These are phyloP conservation scores for Alternaria novae-zelandiae DNA, from an alignment of 2,329 filamentous ascomycete species.

Conservation along the genomic window DNA sequence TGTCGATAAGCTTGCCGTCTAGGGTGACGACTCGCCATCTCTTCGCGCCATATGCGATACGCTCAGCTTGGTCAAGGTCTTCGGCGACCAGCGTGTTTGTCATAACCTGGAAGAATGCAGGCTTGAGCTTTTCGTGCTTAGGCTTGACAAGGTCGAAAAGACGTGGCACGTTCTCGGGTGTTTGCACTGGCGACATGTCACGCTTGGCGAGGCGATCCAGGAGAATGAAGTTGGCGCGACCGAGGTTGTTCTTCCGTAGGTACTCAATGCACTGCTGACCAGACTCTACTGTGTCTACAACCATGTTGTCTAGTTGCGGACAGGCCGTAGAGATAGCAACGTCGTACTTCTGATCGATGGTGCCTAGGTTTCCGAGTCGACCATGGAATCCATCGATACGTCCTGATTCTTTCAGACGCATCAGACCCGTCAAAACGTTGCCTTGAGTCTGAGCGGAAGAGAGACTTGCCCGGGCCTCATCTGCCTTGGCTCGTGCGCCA, in stretches of 20 bases:
- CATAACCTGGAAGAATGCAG: conserved; percentile 94
- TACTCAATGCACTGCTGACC: conserved; percentile 99
- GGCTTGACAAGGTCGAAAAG: conserved; percentile 91
- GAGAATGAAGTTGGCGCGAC: conserved; percentile 95
- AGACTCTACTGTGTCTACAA: conserved; percentile 93
- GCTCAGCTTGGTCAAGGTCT: conserved; percentile 93
- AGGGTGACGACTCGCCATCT: conserved; percentile 97
- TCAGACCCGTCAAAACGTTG: conserved; percentile 87
- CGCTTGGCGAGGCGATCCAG: conserved; percentile 83
- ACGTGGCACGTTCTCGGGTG: conserved; percentile 88
- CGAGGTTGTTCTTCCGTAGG: conserved; percentile 94
- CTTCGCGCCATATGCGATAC: conserved; percentile 92
- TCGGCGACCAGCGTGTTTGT: conserved; percentile 94
- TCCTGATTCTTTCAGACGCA: conserved; percentile 94
- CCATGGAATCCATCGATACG: conserved; percentile 98
- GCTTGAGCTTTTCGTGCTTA: conserved; percentile 83
- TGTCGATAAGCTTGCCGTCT: conserved; percentile 94
- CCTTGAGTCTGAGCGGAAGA: conserved; percentile 90
- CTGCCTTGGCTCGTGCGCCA: conserved; percentile 88
- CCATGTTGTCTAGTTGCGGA: conserved; percentile 89
- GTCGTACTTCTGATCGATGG: conserved; percentile 93
- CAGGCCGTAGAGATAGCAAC: conserved; percentile 98
- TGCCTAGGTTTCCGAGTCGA: conserved; percentile 88
- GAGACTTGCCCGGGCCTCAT: conserved; percentile 90
- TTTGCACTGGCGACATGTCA: conserved; percentile 80